Conservation (phyloP, 2,329 filamentous ascomycete genomes). For the Parascedosporium putredinis region DNA sequence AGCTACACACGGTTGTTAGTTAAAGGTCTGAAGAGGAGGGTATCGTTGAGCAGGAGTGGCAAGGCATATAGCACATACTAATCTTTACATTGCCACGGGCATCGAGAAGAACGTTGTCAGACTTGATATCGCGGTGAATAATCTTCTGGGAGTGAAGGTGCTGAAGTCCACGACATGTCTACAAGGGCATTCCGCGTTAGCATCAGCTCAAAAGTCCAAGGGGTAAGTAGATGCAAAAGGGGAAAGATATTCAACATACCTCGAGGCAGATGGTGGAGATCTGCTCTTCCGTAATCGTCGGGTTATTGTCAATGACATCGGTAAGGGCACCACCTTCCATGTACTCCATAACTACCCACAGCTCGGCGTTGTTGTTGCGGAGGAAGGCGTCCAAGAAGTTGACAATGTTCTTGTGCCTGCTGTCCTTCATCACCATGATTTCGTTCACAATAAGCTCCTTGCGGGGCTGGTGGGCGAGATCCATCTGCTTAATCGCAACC, state of each 20-base stretch:
- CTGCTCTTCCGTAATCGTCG: slow-evolving; percentile 86
- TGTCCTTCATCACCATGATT: slow-evolving; percentile 99
- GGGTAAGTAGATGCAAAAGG: slow-evolving; percentile 1
- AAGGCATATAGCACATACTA: slow-evolving; percentile 55
- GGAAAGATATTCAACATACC: slow-evolving; percentile 43
- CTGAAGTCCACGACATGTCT: slow-evolving; percentile 93
- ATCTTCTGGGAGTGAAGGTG: slow-evolving; percentile 94
- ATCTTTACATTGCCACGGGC: slow-evolving; percentile 95
- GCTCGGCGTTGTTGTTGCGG: slow-evolving; percentile 83
- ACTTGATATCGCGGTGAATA: slow-evolving; percentile 98
- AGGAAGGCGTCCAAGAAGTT: slow-evolving; percentile 97
- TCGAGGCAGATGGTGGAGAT: slow-evolving; percentile 95
- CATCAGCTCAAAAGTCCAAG: not conserved
- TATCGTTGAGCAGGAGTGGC: too few relatives aligned
- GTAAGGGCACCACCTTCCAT: slow-evolving; percentile 98
- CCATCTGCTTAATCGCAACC: slow-evolving; percentile 99
- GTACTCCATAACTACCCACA: slow-evolving; percentile 99
- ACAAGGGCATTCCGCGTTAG: slow-evolving; percentile 16
- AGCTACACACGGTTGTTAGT: slow-evolving; percentile 44
- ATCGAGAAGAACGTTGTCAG: slow-evolving; percentile 92
- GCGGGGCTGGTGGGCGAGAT: slow-evolving; percentile 88
- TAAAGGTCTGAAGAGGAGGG: too few relatives aligned
- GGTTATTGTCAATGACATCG: slow-evolving; percentile 97
- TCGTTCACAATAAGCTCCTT: slow-evolving; percentile 99
- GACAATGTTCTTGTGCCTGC: slow-evolving; percentile 95